Evolutionary conservation across 345 rosid genomes (phyloP), one percentile per base, ranked within the genome.

Genomic region (Crucihimalaya himalaica): DNA sequence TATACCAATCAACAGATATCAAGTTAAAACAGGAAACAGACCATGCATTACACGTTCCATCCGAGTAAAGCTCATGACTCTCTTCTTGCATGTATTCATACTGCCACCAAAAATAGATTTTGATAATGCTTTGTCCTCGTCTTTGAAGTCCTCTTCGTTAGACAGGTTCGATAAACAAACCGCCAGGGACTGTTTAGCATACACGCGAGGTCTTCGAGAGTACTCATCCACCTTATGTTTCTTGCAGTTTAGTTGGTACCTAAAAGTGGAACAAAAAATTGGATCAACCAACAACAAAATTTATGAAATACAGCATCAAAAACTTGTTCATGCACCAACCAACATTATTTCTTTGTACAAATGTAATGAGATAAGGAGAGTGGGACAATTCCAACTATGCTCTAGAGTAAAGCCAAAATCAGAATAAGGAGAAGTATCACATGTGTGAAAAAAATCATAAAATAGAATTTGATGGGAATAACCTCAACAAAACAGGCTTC

Each of bases 71-170:
- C 85, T 85, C 63, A 87, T 51, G 63, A 87, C 60, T 84, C 96
- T 86, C n/a, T 72, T 85, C 88, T 92, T 95, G 89, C 77, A 81
- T 42, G 76, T 80, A 74, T 92, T 95, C 82, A 85, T 83, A 75
- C 85, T 92, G 68, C 97, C 99, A 78, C 90, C 86, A 14, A 86
- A 47, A 67, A 92, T 78, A 32, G 96, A 95, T 82, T 89, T 95
- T 10, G 96, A 90, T 57, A 95, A 82, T 48, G 76, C 76, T 72
- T 63, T 80, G 14, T 58, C 52, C 47, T 87, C 96, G 31, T 92
- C 89, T 78, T 83, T 84, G 74, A 85, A 78, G 61, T 88, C 92
- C 74, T 86, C 98, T 48, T 71, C 79, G 53, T 62, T 84, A 51
- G 86, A 74, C 74, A 82, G 42, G 61, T 74, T 84, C 2, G 81